Base-by-base conservation (phyloP, 2,329 filamentous ascomycete species). In the Escovopsis weberi region DNA sequence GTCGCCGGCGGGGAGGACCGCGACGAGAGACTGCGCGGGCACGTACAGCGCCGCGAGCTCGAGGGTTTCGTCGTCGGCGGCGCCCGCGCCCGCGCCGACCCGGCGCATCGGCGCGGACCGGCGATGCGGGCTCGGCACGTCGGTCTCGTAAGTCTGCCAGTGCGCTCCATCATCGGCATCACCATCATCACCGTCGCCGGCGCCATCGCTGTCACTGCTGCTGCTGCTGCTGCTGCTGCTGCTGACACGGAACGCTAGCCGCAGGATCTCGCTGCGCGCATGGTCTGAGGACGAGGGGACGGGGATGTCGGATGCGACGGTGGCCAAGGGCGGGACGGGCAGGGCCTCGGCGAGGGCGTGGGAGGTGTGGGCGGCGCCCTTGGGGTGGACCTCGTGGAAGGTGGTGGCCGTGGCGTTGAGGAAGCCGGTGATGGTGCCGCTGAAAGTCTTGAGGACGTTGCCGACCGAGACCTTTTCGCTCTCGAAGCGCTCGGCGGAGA, bases 401-500 rank as follows among this genome's bases (percentile, higher is more conserved):
- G 46, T 50, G 51, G 55, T 55, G 37, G 58, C 51, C 12, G 65
- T 63, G 41, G 62, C 63, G 50, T 64, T 68, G 53, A 71, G 59
- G 50, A 70, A 60, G 47, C 61, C 60, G 35, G 58, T 59, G 49
- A 72, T 55, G 45, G 55, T 58, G 47, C 58, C 62, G 19, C 65
- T 66, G 46, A 70, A 57, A 49, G 67, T 72, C 49, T 58, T 58
- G 33, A 72, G 51, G 12, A 68, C 59, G 48, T 71, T 59, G 44
- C 60, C 60, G 28, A 59, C 59, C 37, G 65, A 42, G 65, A 64
- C 52, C 23, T 59, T 58, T 45, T 66, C 57, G 28, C 60, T 70
- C 50, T 78, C 74, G 58, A 87, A 87, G 51, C 81, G 80, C 65
- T 93, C 83, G 45, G 89, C 68, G 46, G 57, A 69, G 59, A 78